A percentile compares a stretch with the other conserved stretches of the same genome.
Conservation (phyloP, 768 basidiomycete species). For the Mycena alexandri region DNA sequence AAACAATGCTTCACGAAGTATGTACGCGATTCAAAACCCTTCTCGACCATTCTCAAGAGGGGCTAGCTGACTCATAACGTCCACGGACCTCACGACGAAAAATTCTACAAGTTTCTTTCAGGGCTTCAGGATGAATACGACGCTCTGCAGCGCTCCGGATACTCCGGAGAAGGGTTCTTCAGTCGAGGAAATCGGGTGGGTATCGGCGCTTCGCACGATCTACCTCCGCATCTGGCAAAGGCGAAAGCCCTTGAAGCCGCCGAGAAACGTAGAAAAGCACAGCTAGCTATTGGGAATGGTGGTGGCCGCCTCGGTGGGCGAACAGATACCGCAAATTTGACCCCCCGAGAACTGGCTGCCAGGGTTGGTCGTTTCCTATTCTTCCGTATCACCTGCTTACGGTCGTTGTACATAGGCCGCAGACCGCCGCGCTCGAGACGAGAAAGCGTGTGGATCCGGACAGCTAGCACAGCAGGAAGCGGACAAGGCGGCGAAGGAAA, state of each 20-base stretch:
- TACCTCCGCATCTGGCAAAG: conserved; percentile 74
- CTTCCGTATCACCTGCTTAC: conserved; percentile 11
- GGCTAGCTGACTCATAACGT: conserved; percentile 87
- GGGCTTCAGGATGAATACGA: conserved; percentile 89
- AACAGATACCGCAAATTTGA: conserved; percentile 55
- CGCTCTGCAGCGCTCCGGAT: conserved; percentile 81
- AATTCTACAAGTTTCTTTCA: conserved; percentile 80
- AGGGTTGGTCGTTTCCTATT: conserved; percentile 58
- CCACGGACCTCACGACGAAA: conserved; percentile 91
- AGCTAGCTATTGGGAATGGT: conserved; percentile 61
- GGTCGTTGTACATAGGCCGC: conserved; percentile 73
- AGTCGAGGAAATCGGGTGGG: conserved; percentile 81
- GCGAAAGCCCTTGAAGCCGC: conserved; percentile 83
- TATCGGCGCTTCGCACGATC: conserved; percentile 72
- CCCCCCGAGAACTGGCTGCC: conserved; percentile 80
- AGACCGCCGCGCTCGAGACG: conserved; percentile 80
- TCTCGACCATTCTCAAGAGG: conserved; percentile 8
- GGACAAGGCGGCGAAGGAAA: conserved; percentile 76
- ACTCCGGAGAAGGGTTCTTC: conserved; percentile 93
- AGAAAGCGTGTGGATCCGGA: conserved; percentile 80
- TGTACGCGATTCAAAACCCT: conserved; percentile 15
- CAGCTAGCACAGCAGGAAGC: conserved; percentile 69
- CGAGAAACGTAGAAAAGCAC: conserved; percentile 72
- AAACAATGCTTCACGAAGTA: conserved; percentile 94
- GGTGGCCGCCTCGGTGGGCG: conserved; percentile 72